A percentile compares a stretch with the other conserved stretches of the same genome.
Evolutionary conservation across 2,329 filamentous ascomycete species (phyloP).

Genomic region (Hysterium pulicare): DNA sequence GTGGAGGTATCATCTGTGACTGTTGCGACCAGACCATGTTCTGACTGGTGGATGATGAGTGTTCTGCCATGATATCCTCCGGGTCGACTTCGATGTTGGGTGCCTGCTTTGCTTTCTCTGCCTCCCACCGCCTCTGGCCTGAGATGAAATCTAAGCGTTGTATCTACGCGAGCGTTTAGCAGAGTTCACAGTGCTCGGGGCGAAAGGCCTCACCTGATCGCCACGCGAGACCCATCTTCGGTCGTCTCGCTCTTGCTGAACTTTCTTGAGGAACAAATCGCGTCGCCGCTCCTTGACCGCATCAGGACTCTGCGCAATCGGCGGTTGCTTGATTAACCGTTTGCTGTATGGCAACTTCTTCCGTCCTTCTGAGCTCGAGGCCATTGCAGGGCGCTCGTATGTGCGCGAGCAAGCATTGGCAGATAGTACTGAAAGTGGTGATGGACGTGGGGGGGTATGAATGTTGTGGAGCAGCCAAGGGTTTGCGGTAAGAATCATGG

Average conservation of each 20-base stretch:
- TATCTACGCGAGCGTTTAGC: conserved; percentile 31
- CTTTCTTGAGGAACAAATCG: conserved; percentile 64
- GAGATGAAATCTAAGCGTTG: conserved; percentile 46
- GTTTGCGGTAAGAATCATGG: conserved; percentile 28
- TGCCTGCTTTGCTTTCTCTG: conserved; percentile 41
- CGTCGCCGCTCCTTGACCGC: conserved; percentile 62
- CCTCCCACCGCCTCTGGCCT: conserved; percentile 44
- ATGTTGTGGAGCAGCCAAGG: conserved; percentile 24
- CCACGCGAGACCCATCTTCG: conserved; percentile 44
- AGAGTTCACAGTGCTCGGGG: background rate
- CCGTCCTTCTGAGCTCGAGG: conserved; percentile 13
- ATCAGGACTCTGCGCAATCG: conserved; percentile 58
- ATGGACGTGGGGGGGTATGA: conserved; percentile 35
- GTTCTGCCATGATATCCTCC: conserved; percentile 22
- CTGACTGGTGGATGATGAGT: conserved; percentile 6
- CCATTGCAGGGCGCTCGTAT: conserved; percentile 27
- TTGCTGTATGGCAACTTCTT: conserved; percentile 19
- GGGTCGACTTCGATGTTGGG: conserved; percentile 24
- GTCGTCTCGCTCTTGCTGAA: conserved; percentile 45
- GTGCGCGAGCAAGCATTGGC: conserved; percentile 30
- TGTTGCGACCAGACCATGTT: conserved; percentile 5
- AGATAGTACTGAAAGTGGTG: conserved; percentile 45
- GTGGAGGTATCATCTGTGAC: conserved; percentile 4
- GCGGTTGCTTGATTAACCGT: conserved; percentile 58
- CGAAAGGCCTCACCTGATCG: conserved; percentile 40